These are phyloP conservation scores for Fusarium sp. DNA, from an alignment of 2,329 filamentous ascomycete species.

Conservation along the genomic window DNA sequence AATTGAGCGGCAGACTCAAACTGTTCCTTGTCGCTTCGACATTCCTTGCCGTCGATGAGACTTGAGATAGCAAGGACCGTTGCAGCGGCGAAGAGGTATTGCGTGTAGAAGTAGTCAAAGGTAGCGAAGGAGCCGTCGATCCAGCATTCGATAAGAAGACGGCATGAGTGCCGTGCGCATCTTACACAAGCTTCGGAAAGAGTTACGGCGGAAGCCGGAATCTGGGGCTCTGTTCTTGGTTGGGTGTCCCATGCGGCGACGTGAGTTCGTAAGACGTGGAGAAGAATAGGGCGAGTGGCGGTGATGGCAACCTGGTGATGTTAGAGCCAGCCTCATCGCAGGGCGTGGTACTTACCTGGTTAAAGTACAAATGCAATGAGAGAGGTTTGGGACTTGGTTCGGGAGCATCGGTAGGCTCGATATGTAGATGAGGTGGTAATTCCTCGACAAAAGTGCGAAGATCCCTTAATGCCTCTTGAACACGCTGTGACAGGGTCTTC, in stretches of 20 bases:
- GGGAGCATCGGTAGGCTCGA: slow-evolving; percentile 45
- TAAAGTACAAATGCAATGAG: slow-evolving; percentile 55
- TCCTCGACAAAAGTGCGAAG: slow-evolving; percentile 53
- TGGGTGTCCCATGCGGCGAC: slow-evolving; percentile 47
- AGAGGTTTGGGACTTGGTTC: slow-evolving; percentile 50
- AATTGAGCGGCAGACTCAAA: slow-evolving; percentile 59
- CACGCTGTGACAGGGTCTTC: slow-evolving; percentile 52
- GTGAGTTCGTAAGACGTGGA: slow-evolving; percentile 54
- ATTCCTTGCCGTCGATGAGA: slow-evolving; percentile 52
- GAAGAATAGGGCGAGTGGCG: slow-evolving; percentile 54
- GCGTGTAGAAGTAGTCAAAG: slow-evolving; percentile 63
- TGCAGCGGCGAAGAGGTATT: slow-evolving; percentile 64
- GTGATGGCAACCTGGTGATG: slow-evolving; percentile 51
- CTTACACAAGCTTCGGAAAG: slow-evolving; percentile 62
- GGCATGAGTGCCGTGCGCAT: slow-evolving; percentile 61
- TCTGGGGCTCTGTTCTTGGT: slow-evolving; percentile 40
- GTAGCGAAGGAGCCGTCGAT: slow-evolving; percentile 63
- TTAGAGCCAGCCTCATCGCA: not conserved
- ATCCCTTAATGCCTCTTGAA: slow-evolving; percentile 53
- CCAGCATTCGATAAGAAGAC: slow-evolving; percentile 61
- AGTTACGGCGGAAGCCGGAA: slow-evolving; percentile 55
- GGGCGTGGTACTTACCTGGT: slow-evolving; percentile 39
- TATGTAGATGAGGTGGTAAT: slow-evolving; percentile 52
- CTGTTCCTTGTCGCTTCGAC: slow-evolving; percentile 56
- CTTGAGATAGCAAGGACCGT: slow-evolving; percentile 62